Evolutionary conservation across 345 rosid species (phyloP), one percentile per base, ranked within the genome.

Genomic region (Leavenworthia alabamica): DNA sequence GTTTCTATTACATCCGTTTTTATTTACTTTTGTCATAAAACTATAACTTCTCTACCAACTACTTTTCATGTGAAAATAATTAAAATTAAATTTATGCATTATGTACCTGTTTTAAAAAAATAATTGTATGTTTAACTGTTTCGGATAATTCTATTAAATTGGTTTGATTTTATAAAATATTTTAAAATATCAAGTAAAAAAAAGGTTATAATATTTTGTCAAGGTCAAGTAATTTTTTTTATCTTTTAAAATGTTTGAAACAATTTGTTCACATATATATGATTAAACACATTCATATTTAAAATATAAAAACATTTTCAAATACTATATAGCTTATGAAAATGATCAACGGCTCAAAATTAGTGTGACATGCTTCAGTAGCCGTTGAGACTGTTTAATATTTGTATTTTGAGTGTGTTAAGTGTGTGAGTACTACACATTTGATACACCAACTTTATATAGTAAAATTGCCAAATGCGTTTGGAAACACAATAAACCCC

Each of bases 11-110:
- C 54, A 27, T 12, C n/a, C 28, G 51, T 29, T 50, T 14, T 48
- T 39, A 48, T 57, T 60, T 59, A 12, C 12, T 17, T 50, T 68
- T 50, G 66, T 59, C 60, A 49, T 48, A 6, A 7, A 40, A 32
- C 33, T 57, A 29, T 67, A 39, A 67, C 50, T 58, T 8, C 65
- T 48, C 8, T 6, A 29, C 72, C 65, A 67, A 40, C 72, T 49
- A 67, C 72, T 29, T 67, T 67, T 16, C 16, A 27, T 11, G 37
- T 48, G 7, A 7, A 16, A 8, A 16, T 23, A 6, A 8, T 1
- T 7, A 9, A 35, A 35, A 24, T 4, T 8, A 28, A 28, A 13
- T 28, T 14, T 26, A 24, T 15, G 45, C 24, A 19, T 29, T 19
- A 19, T 13, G 7, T 42, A 5, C 7, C 28, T 7, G n/a, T 28